These are phyloP conservation scores for Stipa capillata DNA, from an alignment of 176 grass and related monocot species.

Conservation along the genomic window DNA sequence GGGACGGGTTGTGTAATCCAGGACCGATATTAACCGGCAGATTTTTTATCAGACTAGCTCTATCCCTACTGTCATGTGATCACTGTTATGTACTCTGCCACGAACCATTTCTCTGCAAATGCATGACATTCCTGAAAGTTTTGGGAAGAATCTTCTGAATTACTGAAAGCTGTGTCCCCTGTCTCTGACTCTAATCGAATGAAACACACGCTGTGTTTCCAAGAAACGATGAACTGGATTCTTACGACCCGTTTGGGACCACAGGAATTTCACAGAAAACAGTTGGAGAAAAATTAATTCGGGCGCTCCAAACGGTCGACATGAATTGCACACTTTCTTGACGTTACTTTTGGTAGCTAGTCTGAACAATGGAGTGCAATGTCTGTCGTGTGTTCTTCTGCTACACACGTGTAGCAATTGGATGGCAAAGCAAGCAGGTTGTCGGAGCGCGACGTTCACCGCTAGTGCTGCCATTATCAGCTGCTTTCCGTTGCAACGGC, in stretches of 20 bases:
- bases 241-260: no score
- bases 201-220: background rate
- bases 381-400: background rate
- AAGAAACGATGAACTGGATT: background rate
- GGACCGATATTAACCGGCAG: background rate
- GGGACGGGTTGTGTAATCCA: slow-evolving; percentile 6
- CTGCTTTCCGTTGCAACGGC: background rate
- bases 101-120: background rate
- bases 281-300: no score
- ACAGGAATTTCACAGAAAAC: no score
- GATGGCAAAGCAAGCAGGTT: no score
- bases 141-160: background rate
- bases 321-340: no score
- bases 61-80: background rate
- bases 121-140: background rate
- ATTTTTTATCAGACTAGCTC: background rate
- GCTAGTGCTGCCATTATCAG: background rate
- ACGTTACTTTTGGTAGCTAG: no score
- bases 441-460: background rate
- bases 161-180: background rate
- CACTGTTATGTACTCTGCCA: background rate
- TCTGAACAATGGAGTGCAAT: no score
- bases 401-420: background rate
- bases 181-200: background rate
- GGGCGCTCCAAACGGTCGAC: no score